Conservation (phyloP, 441 rosid genomes). For the Syzygium syzygioides region DNA sequence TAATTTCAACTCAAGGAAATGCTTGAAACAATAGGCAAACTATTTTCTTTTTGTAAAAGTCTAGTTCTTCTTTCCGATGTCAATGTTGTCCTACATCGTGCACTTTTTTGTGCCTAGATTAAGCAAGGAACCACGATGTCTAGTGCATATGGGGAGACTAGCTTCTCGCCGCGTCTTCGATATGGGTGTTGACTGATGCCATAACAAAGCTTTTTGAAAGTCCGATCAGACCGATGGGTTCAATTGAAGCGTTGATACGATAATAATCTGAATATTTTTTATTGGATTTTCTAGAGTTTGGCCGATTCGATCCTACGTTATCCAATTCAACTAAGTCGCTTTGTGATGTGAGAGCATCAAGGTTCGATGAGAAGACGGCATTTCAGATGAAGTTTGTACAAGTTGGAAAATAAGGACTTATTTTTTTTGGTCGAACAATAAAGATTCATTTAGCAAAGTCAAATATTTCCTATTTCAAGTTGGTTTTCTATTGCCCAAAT, state of each 20-base stretch:
- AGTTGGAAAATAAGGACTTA: background rate
- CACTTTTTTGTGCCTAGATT: background rate
- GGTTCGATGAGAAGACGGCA: background rate
- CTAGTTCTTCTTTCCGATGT: background rate
- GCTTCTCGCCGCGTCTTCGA: background rate
- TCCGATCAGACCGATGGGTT: fast-evolving
- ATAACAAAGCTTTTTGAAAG: background rate
- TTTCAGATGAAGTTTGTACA: background rate
- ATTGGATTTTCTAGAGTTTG: background rate
- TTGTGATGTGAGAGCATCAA: background rate
- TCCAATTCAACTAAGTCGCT: fast-evolving
- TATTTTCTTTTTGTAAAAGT: no score
- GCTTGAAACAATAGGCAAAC: background rate
- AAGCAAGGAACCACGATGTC: background rate
- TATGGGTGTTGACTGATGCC: background rate
- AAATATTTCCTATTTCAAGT: background rate
- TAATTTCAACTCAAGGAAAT: background rate
- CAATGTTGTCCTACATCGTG: background rate
- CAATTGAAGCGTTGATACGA: background rate
- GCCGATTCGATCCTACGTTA: background rate
- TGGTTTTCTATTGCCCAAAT: background rate
- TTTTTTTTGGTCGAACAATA: no score
- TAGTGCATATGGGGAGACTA: background rate
- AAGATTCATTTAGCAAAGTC: background rate
- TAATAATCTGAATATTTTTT: fast-evolving